phyloP scores from a whole-genome alignment of 1,139 yeast genomes.

The Candida sanyaensis region DNA sequence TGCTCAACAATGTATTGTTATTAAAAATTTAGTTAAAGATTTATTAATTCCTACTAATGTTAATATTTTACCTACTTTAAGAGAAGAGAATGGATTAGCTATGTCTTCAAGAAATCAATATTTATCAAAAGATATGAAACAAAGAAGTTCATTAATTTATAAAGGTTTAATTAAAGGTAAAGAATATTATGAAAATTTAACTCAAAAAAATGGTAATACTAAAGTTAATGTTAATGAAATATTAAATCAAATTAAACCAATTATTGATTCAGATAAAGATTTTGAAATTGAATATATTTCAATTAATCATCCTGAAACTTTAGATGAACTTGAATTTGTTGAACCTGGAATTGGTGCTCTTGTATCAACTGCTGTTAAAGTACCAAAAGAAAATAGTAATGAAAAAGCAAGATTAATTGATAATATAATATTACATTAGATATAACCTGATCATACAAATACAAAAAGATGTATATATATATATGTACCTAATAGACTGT shows the following conservation, averaged over 20 bases:
- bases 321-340: slow-evolving; percentile 56
- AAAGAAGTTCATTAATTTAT: slow-evolving; percentile 57
- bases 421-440: slow-evolving; percentile 43
- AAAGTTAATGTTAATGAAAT: slow-evolving; percentile 32
- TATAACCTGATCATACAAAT: background rate
- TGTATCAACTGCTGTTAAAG: slow-evolving; percentile 71
- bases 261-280: slow-evolving; percentile 23
- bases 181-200: slow-evolving; percentile 21
- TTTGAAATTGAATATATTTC: slow-evolving; percentile 76
- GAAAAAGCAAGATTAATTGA: slow-evolving; percentile 58
- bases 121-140: slow-evolving; percentile 52
- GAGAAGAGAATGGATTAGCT: slow-evolving; percentile 74
- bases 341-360: slow-evolving; percentile 54
- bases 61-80: slow-evolving; percentile 68
- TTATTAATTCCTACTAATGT: slow-evolving; percentile 67
- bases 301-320: slow-evolving; percentile 66
- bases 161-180: slow-evolving; percentile 55
- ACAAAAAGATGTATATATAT: background rate
- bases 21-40: slow-evolving; percentile 70
- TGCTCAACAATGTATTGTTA: slow-evolving; percentile 87
- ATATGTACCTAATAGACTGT: background rate
- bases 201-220: background rate
- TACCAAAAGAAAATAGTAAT: slow-evolving; percentile 44
- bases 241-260: slow-evolving; percentile 22
- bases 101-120: slow-evolving; percentile 88